These are phyloP conservation scores for Lotmaria passim DNA, from an alignment of 208 protist species.

Conservation along the genomic window DNA sequence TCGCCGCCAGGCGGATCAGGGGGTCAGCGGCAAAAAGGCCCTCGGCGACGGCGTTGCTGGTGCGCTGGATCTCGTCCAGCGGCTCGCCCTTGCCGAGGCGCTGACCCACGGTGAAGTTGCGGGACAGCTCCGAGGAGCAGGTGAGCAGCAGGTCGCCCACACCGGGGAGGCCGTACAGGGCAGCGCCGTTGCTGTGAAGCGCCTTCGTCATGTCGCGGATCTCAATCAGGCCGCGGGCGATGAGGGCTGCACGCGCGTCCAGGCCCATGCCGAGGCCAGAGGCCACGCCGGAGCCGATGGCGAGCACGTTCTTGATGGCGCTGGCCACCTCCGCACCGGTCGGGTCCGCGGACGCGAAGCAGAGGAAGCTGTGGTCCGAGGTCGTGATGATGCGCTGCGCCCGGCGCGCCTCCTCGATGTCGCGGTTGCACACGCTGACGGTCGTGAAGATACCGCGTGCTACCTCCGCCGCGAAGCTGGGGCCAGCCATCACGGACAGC, in stretches of 20 bases:
- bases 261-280: constrained; percentile 69
- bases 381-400: constrained; percentile 65
- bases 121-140: constrained; percentile 84
- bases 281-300: constrained; percentile 77
- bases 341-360: constrained; percentile 80
- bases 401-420: background rate
- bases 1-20: constrained; percentile 58
- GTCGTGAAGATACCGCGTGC: constrained; percentile 70
- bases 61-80: constrained; percentile 65
- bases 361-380: constrained; percentile 68
- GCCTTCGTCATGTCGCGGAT: constrained; percentile 85
- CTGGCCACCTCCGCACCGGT: constrained; percentile 88
- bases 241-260: constrained; percentile 83
- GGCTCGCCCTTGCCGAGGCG: constrained; percentile 71
- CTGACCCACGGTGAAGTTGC: constrained; percentile 89
- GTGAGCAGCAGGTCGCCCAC: constrained; percentile 89
- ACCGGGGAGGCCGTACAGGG: constrained; percentile 87
- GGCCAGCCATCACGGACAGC: constrained; percentile 76
- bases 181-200: constrained; percentile 72
- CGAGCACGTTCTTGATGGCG: constrained; percentile 91
- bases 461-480: constrained; percentile 90
- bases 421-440: constrained; percentile 3
- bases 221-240: constrained; percentile 83
- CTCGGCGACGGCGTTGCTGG: constrained; percentile 73
- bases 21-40: constrained; percentile 74